Evolutionary conservation across 192 early-diverging fungal genomes (phyloP).

Genomic region (Irineochytrium annulatum): DNA sequence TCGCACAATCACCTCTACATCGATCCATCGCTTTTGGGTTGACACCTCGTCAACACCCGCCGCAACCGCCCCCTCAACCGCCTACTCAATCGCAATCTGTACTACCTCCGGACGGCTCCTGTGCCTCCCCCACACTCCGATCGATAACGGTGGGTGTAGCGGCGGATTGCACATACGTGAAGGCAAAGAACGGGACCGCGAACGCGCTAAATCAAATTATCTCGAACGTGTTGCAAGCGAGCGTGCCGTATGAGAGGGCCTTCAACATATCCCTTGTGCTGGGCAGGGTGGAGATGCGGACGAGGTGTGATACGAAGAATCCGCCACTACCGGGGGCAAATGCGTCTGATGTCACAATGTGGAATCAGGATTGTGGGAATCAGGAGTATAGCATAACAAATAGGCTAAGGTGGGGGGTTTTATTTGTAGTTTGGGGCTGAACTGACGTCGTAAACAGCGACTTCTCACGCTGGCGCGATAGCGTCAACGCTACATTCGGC

Average conservation of each 20-base stretch:
- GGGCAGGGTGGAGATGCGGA: constrained; percentile 68
- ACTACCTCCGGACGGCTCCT: too few species aligned
- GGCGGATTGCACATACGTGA: constrained; percentile 48
- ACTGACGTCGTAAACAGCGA: constrained; percentile 44
- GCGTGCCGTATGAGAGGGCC: constrained; percentile 73
- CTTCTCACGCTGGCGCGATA: constrained; percentile 84
- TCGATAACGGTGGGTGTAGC: constrained; percentile 48
- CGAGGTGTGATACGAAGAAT: constrained; percentile 37
- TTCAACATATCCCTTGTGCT: constrained; percentile 82
- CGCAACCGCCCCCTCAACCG: too few species aligned
- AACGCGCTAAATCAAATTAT: constrained; percentile 60
- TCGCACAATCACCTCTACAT: too few species aligned
- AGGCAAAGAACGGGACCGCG: constrained; percentile 26
- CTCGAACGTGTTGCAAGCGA: constrained; percentile 77
- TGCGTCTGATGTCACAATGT: constrained; percentile 26
- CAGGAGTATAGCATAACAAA: constrained; percentile 64
- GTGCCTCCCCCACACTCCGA: too few species aligned
- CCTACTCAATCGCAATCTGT: too few species aligned
- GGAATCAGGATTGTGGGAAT: constrained; percentile 78
- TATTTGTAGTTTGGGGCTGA: background rate
- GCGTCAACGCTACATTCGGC: constrained; percentile 46
- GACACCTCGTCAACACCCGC: too few species aligned
- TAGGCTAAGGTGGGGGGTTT: constrained; percentile 48
- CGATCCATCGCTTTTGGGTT: too few species aligned
- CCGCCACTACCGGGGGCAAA: constrained; percentile 4